Percentiles rank a stretch among this genome's conserved stretches.
phyloP scores from a whole-genome alignment of 208 protist species.

The Crithidia expoeki region DNA sequence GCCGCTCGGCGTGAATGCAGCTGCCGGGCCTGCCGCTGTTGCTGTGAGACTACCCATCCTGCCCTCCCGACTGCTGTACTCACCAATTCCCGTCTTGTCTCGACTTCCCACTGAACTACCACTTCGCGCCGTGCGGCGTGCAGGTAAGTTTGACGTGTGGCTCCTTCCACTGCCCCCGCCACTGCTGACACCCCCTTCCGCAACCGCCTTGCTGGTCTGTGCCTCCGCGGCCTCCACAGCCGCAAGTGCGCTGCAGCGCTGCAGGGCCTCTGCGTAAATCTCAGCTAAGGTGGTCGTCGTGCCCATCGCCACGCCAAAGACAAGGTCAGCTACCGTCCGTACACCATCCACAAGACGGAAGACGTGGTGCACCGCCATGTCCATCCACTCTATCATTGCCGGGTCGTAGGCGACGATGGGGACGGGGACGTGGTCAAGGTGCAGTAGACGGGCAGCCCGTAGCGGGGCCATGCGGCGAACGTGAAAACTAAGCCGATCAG shows the following conservation, averaged over 20 bases:
- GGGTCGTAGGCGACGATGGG: conserved; percentile 47
- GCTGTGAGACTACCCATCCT: neutral
- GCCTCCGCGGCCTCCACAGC: neutral
- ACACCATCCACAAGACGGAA: conserved; percentile 67
- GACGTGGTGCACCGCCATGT: conserved; percentile 68
- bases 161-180: neutral
- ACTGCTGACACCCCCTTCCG: neutral
- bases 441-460: conserved; percentile 40
- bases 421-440: conserved; percentile 64
- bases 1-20: neutral
- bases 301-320: conserved; percentile 56
- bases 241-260: conserved; percentile 19
- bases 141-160: neutral
- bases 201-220: neutral
- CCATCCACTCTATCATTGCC: conserved; percentile 58
- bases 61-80: conserved; percentile 2
- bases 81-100: neutral
- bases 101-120: neutral
- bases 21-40: neutral
- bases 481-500: conserved; percentile 57
- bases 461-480: conserved; percentile 63
- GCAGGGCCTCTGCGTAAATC: conserved; percentile 39
- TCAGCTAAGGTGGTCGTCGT: conserved; percentile 54
- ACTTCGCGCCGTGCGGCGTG: neutral
- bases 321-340: conserved; percentile 68